A percentile compares a stretch with the other conserved stretches of the same genome.
Evolutionary conservation across 192 early-diverging fungal species (phyloP).

Genomic region (Coemansia sp.): DNA sequence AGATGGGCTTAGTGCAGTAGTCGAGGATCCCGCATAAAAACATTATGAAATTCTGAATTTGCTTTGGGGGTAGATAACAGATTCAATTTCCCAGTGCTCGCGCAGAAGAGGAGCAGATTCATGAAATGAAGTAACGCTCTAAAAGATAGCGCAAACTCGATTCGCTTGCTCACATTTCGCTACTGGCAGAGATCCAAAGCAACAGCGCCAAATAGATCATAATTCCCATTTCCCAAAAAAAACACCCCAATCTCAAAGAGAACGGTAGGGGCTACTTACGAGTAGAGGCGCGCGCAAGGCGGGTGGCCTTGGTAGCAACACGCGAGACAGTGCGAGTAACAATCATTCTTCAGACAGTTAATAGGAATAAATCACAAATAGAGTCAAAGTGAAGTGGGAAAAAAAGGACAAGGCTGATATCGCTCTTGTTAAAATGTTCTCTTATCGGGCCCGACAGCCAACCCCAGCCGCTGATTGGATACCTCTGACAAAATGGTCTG

Average conservation of each 20-base stretch:
- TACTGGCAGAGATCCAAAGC: not conserved
- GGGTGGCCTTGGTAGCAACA: constrained; percentile 39
- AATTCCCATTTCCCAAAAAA: not conserved
- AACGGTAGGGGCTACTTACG: constrained; percentile 32
- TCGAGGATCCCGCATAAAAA: not conserved
- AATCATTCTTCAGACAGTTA: constrained; percentile 29
- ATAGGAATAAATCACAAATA: not conserved
- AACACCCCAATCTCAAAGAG: too few species aligned
- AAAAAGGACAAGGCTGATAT: not conserved
- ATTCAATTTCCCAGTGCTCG: not conserved
- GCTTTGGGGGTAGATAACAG: not conserved
- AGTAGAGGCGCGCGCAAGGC: constrained; percentile 28
- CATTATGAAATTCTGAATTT: not conserved
- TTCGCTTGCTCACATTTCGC: not conserved
- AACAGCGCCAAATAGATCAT: not conserved
- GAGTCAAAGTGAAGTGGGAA: constrained; percentile 1
- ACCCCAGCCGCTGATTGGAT: not conserved
- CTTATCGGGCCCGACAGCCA: not conserved
- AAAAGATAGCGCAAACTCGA: not conserved
- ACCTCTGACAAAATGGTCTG: not conserved
- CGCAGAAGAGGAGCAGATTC: not conserved
- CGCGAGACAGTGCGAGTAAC: constrained; percentile 45
- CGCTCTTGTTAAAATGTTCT: not conserved
- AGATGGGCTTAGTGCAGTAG: not conserved
- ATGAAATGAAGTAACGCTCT: not conserved